Conservation (phyloP, 768 basidiomycete genomes). For the Rhizopogon vulgaris region DNA sequence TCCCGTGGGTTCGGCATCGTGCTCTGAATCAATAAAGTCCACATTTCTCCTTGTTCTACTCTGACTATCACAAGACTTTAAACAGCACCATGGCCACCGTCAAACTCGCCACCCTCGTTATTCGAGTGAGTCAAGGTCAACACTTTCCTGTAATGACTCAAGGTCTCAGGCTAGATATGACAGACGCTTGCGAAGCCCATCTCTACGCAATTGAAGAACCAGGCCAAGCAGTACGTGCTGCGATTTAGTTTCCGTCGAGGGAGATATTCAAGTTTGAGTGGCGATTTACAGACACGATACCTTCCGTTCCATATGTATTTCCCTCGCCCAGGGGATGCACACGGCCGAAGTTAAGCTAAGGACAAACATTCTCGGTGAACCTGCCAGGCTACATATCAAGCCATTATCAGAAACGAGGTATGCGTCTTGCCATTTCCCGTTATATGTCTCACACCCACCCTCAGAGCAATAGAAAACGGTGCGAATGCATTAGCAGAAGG, state of each 20-base stretch:
- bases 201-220: constrained; percentile 57
- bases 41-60: not conserved
- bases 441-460: not conserved
- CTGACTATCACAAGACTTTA: not conserved
- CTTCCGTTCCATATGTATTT: constrained; percentile 66
- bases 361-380: constrained; percentile 73
- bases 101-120: constrained; percentile 69
- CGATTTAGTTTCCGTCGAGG: not conserved
- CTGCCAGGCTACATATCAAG: constrained; percentile 55
- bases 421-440: constrained; percentile 13
- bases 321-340: constrained; percentile 73
- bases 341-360: constrained; percentile 66
- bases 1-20: not conserved
- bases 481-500: constrained; percentile 82
- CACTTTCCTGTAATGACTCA: not conserved
- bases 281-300: constrained; percentile 55
- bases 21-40: not conserved
- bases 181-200: constrained; percentile 87
- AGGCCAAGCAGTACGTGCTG: constrained; percentile 60
- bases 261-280: not conserved
- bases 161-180: not conserved
- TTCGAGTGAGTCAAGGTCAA: constrained; percentile 48
- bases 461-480: constrained; percentile 82
- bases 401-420: constrained; percentile 75
- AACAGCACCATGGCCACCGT: constrained; percentile 53